These are phyloP conservation scores for Populus tomentosa DNA, from an alignment of 441 rosid genomes.

Conservation along the genomic window DNA sequence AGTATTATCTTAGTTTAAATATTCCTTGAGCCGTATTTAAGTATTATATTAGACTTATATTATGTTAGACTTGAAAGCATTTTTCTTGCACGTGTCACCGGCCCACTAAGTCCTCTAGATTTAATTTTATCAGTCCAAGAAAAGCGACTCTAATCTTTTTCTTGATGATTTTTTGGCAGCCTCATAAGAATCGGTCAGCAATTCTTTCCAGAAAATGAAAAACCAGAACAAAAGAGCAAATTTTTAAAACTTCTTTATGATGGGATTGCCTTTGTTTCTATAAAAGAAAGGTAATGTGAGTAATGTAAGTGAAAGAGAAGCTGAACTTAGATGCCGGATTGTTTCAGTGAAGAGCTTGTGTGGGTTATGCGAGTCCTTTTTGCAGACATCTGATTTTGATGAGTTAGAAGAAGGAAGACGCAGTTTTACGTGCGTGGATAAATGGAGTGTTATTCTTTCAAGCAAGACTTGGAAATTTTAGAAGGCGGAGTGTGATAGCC, in stretches of 20 bases:
- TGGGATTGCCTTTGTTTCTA: conserved; percentile 50
- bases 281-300: conserved; percentile 54
- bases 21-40: too few relatives aligned
- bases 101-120: too few relatives aligned
- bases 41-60: too few relatives aligned
- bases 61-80: too few relatives aligned
- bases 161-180: too few relatives aligned
- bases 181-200: too few relatives aligned
- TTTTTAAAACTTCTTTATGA: background rate
- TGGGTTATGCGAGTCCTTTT: background rate
- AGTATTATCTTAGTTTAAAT: too few relatives aligned
- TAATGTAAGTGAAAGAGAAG: conserved; percentile 54
- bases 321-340: conserved; percentile 32
- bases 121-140: too few relatives aligned
- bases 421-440: conserved; percentile 21
- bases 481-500: conserved; percentile 72
- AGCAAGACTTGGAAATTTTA: conserved; percentile 34
- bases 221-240: background rate
- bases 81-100: too few relatives aligned
- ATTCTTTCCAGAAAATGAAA: background rate
- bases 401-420: conserved; percentile 19
- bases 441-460: conserved; percentile 12
- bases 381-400: conserved; percentile 16
- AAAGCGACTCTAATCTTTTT: too few relatives aligned
- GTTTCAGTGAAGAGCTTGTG: conserved; percentile 29